These are phyloP conservation scores for Penicillium sp. DNA, from an alignment of 2,329 filamentous ascomycete species.

Conservation along the genomic window DNA sequence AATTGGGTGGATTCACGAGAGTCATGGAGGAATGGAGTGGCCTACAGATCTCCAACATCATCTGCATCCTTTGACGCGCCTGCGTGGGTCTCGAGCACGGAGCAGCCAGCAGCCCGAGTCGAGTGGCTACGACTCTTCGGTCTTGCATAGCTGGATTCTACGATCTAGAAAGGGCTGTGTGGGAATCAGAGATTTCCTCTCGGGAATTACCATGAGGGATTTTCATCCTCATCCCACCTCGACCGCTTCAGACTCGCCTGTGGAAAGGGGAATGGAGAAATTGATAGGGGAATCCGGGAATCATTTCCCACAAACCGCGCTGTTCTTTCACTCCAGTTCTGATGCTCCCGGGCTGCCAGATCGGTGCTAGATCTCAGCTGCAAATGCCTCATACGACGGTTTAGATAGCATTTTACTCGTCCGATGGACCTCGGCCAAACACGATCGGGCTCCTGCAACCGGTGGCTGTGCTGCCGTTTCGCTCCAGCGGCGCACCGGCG, in stretches of 20 bases:
- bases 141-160: not conserved
- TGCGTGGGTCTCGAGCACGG: conserved; percentile 10
- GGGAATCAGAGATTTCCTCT: not conserved
- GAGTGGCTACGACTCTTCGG: not conserved
- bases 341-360: conserved; percentile 17
- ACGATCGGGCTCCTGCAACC: conserved; percentile 13
- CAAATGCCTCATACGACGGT: conserved; percentile 27
- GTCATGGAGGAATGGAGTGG: too few species aligned
- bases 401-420: not conserved
- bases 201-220: conserved; percentile 9
- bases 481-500: conserved; percentile 18
- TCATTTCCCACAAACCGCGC: conserved; percentile 4
- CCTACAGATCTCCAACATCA: conserved; percentile 2
- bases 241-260: not conserved
- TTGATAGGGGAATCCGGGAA: conserved; percentile 2
- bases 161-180: not conserved
- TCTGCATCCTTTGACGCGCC: too few species aligned
- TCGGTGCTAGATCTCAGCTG: conserved; percentile 20
- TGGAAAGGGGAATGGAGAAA: conserved; percentile 8
- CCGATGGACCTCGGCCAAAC: conserved; percentile 1
- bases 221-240: conserved; percentile 2
- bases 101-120: conserved; percentile 1
- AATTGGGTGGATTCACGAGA: too few species aligned
- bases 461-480: conserved; percentile 23
- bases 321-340: not conserved